phyloP scores from a whole-genome alignment of 805 yeast genomes.

The Saccharomycopsis malanga region DNA sequence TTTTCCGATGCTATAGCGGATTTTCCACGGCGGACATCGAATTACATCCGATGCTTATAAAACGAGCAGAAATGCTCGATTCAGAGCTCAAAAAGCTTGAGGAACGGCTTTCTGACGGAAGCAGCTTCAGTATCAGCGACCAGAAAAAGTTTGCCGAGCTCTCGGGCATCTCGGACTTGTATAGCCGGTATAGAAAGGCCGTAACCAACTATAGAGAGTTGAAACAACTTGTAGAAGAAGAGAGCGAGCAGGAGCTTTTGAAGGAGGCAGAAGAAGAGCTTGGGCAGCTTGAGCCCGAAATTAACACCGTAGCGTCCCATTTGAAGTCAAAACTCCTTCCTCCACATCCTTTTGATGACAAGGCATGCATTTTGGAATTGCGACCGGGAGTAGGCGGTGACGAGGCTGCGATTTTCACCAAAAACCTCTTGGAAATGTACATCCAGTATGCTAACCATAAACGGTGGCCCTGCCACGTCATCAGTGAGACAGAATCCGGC shows the following conservation, averaged over 20 bases:
- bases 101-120: constrained; percentile 35
- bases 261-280: constrained; percentile 62
- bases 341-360: constrained; percentile 66
- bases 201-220: constrained; percentile 31
- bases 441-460: constrained; percentile 55
- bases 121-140: constrained; percentile 37
- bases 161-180: constrained; percentile 37
- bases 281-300: constrained; percentile 36
- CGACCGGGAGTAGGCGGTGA: constrained; percentile 96
- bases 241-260: constrained; percentile 40
- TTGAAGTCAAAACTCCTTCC: constrained; percentile 65
- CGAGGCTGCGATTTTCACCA: constrained; percentile 84
- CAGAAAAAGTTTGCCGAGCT: constrained; percentile 44
- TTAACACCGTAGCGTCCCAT: constrained; percentile 36
- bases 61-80: constrained; percentile 38
- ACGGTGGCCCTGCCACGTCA: constrained; percentile 59
- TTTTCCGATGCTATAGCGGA: too few species aligned
- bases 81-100: constrained; percentile 39
- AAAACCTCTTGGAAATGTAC: constrained; percentile 78
- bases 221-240: constrained; percentile 32
- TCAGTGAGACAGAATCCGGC: constrained; percentile 50
- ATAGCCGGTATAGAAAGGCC: constrained; percentile 32
- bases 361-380: constrained; percentile 72
- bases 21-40: constrained; percentile 19
- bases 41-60: constrained; percentile 45